These are phyloP conservation scores for Cutaneotrichosporon spelunceum DNA, from an alignment of 1,284 basidiomycete species.

Conservation along the genomic window DNA sequence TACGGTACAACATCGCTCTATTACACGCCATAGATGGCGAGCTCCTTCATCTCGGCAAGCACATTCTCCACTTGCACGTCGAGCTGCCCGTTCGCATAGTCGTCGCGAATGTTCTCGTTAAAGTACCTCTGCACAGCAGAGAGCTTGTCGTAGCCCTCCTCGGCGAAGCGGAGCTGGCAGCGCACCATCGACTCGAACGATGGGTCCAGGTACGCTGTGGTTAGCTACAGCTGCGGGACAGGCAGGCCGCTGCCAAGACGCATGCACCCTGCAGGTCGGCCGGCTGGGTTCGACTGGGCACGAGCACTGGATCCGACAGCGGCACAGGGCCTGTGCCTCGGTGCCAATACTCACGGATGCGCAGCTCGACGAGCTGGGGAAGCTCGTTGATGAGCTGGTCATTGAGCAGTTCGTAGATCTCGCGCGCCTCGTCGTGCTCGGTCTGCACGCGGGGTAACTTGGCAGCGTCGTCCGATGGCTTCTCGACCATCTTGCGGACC, in stretches of 20 bases:
- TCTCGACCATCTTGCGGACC: constrained; percentile 84
- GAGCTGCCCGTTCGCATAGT: constrained; percentile 93
- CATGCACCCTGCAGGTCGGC: neutral
- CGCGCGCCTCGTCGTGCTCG: constrained; percentile 88
- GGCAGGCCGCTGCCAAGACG: neutral
- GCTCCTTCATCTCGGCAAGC: constrained; percentile 91
- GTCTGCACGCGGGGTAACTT: constrained; percentile 91
- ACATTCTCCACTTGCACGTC: constrained; percentile 94
- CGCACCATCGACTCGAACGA: constrained; percentile 99
- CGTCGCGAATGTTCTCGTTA: constrained; percentile 81
- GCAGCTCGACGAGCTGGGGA: constrained; percentile 86
- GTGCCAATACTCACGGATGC: constrained; percentile 62
- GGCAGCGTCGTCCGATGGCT: constrained; percentile 87
- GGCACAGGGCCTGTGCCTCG: neutral
- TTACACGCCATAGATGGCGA: constrained; percentile 71
- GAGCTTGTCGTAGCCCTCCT: constrained; percentile 97
- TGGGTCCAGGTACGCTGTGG: constrained; percentile 80
- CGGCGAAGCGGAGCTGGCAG: constrained; percentile 93
- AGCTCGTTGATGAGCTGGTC: constrained; percentile 86
- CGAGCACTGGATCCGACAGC: neutral
- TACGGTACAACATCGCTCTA: constrained; percentile 6
- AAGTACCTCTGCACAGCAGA: constrained; percentile 97
- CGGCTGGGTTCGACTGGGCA: no score
- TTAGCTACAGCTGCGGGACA: neutral
- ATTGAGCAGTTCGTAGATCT: constrained; percentile 90